Evolutionary conservation across 306 rosid species (phyloP).

Genomic region (Acacia melanoxylon): DNA sequence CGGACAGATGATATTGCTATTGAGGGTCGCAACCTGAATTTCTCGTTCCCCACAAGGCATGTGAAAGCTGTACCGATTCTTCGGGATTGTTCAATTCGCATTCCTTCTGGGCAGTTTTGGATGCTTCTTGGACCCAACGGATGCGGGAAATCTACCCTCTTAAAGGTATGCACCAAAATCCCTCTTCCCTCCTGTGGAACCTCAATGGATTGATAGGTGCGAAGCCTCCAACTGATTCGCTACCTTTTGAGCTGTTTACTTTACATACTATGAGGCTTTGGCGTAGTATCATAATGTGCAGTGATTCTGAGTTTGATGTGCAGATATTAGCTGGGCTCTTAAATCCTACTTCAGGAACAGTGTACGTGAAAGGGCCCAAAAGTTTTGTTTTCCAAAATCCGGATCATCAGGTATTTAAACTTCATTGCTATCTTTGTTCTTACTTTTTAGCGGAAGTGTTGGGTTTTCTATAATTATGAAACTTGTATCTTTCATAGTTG

Average conservation of each 20-base stretch:
- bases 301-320: slow-evolving; percentile 12
- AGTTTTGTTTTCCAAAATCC: slow-evolving; percentile 89
- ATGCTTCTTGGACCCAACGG: slow-evolving; percentile 96
- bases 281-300: background rate
- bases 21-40: slow-evolving; percentile 58
- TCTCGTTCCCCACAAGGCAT: slow-evolving; percentile 57
- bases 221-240: background rate
- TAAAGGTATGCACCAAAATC: slow-evolving; percentile 52
- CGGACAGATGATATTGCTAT: slow-evolving; percentile 51
- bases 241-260: background rate
- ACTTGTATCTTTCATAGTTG: background rate
- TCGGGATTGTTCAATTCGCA: slow-evolving; percentile 67
- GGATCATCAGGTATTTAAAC: slow-evolving; percentile 60
- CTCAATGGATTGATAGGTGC: background rate
- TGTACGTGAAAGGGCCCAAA: slow-evolving; percentile 58
- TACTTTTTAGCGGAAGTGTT: background rate
- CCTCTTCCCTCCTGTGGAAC: background rate
- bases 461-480: background rate
- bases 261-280: background rate
- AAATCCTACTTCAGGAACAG: slow-evolving; percentile 62
- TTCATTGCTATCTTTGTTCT: slow-evolving; percentile 15
- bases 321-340: slow-evolving; percentile 86
- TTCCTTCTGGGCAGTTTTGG: slow-evolving; percentile 88
- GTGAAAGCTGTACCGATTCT: slow-evolving; percentile 54
- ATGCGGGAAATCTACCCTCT: slow-evolving; percentile 84